These are phyloP conservation scores for Fraxinus velutina DNA, from an alignment of 305 asterid genomes.

Conservation along the genomic window DNA sequence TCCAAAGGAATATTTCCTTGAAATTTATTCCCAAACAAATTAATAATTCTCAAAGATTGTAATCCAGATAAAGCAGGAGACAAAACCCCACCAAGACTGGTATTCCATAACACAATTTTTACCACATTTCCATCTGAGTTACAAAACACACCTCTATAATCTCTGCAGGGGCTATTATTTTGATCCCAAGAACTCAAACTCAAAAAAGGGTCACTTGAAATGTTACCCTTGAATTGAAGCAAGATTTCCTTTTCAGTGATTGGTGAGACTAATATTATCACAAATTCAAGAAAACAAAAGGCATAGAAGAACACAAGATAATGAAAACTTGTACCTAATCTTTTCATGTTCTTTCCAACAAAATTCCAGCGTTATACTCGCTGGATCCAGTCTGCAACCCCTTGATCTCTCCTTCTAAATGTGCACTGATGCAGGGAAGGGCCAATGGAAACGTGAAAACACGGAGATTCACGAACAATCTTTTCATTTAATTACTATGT, in stretches of 20 bases:
- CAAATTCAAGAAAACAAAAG: conserved; percentile 39
- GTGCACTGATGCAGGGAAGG: conserved; percentile 13
- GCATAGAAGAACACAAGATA: conserved; percentile 42
- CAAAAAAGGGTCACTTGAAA: conserved; percentile 72
- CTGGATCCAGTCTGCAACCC: conserved; percentile 49
- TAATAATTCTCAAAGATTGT: conserved; percentile 57
- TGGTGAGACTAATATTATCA: conserved; percentile 35
- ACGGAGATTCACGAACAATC: neutral
- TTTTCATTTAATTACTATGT: conserved; percentile 25
- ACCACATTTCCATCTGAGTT: conserved; percentile 71
- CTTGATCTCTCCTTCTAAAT: conserved; percentile 32
- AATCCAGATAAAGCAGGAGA: conserved; percentile 69
- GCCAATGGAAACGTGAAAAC: neutral
- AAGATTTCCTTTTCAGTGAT: conserved; percentile 79
- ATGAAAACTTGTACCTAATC: conserved; percentile 54
- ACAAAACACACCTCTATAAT: conserved; percentile 66
- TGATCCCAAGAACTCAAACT: conserved; percentile 69
- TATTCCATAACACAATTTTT: conserved; percentile 75
- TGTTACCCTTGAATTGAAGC: conserved; percentile 80
- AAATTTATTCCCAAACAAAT: conserved; percentile 69
- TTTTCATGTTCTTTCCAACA: conserved; percentile 56
- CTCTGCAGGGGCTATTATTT: conserved; percentile 53
- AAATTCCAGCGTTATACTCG: conserved; percentile 57
- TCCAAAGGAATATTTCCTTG: conserved; percentile 70
- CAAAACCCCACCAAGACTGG: conserved; percentile 68